Percentiles rank a stretch among this genome's conserved stretches.
These are phyloP conservation scores for Collybiopsis luxurians DNA, from an alignment of 768 basidiomycete species.

Conservation along the genomic window DNA sequence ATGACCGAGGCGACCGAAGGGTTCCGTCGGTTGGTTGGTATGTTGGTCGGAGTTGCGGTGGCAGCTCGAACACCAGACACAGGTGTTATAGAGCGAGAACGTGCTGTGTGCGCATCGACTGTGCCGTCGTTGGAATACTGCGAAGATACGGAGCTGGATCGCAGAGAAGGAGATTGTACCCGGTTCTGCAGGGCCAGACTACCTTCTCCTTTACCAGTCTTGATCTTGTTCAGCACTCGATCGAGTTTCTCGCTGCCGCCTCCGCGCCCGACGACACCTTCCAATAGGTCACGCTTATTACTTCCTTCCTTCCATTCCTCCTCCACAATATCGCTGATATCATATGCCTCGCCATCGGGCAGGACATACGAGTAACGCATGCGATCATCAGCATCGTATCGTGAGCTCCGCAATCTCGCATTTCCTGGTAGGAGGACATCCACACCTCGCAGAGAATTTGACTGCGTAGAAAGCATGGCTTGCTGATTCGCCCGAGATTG, in stretches of 20 bases:
- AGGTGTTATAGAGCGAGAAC: constrained; percentile 14
- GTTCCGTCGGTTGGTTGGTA: constrained; percentile 3
- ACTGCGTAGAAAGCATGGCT: constrained; percentile 76
- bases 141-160: constrained; percentile 35
- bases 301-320: constrained; percentile 68
- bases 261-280: constrained; percentile 56
- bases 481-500: constrained; percentile 81
- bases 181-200: background rate
- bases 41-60: constrained; percentile 12
- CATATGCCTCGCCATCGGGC: constrained; percentile 85
- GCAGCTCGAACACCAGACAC: constrained; percentile 10
- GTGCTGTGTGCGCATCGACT: constrained; percentile 14
- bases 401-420: constrained; percentile 80
- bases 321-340: constrained; percentile 92
- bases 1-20: constrained; percentile 13
- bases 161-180: constrained; percentile 23
- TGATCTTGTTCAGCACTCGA: constrained; percentile 73
- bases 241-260: constrained; percentile 71
- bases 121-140: constrained; percentile 50
- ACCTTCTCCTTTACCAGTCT: constrained; percentile 51
- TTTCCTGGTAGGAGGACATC: constrained; percentile 87
- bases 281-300: constrained; percentile 57
- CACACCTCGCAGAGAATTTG: constrained; percentile 82
- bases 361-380: constrained; percentile 95
- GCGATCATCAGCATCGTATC: constrained; percentile 64